Conservation (phyloP, 1,284 basidiomycete species). For the Farysia itapuensis region DNA sequence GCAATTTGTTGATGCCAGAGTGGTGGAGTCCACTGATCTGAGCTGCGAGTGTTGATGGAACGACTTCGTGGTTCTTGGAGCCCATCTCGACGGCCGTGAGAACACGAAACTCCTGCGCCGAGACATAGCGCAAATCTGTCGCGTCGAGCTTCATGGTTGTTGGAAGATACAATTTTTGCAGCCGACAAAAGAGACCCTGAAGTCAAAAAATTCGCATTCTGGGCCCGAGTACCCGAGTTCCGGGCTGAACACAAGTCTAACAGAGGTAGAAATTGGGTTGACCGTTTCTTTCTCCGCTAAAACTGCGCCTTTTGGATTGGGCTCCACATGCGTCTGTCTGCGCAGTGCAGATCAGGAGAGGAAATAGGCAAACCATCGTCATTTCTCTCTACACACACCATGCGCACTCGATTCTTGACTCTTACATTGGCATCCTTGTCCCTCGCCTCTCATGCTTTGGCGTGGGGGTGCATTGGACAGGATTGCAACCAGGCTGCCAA, state of each 20-base stretch:
- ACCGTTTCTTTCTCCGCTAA: too few relatives aligned
- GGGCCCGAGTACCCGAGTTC: too few relatives aligned
- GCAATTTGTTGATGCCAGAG: slow-evolving; percentile 89
- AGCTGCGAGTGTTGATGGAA: slow-evolving; percentile 82
- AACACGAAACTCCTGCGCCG: slow-evolving; percentile 89
- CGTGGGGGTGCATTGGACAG: slow-evolving; percentile 34
- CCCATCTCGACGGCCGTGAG: slow-evolving; percentile 96
- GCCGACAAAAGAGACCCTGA: too few relatives aligned
- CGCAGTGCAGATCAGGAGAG: too few relatives aligned
- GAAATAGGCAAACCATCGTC: not conserved
- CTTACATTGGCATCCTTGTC: slow-evolving; percentile 18
- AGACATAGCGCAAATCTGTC: slow-evolving; percentile 89
- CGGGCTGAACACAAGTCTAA: too few relatives aligned
- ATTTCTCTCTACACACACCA: not conserved
- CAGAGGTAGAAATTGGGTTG: too few relatives aligned
- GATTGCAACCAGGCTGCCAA: slow-evolving; percentile 22
- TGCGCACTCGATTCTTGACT: slow-evolving; percentile 16
- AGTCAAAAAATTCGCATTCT: too few relatives aligned
- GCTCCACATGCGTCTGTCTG: too few relatives aligned
- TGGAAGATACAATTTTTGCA: too few relatives aligned
- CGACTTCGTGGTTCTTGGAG: slow-evolving; percentile 95
- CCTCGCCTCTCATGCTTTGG: slow-evolving; percentile 20
- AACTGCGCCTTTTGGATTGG: too few relatives aligned
- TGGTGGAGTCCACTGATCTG: slow-evolving; percentile 87
- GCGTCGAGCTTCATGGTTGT: slow-evolving; percentile 89